Percentiles rank a stretch among this genome's conserved stretches.
phyloP scores from a whole-genome alignment of 2,329 filamentous ascomycete species.

The Nemania bipapillata region DNA sequence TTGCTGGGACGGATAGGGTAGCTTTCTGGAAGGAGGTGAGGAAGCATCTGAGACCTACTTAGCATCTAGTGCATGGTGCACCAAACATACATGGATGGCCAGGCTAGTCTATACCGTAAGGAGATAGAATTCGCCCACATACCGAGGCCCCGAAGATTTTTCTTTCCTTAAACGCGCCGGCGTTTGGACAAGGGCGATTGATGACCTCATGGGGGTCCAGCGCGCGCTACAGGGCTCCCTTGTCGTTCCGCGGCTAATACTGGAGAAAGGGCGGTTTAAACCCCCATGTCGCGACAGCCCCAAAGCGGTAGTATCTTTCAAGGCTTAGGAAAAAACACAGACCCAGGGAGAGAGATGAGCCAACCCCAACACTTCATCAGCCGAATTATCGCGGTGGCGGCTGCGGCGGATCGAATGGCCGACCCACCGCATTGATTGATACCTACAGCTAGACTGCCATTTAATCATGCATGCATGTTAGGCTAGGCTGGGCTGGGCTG shows the following conservation, averaged over 20 bases:
- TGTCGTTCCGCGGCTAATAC: slow-evolving; percentile 24
- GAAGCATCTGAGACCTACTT: not conserved
- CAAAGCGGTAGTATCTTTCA: slow-evolving; percentile 31
- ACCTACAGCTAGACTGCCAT: too few species aligned
- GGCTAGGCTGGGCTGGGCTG: not conserved
- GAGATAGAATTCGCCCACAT: not conserved
- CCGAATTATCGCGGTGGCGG: not conserved
- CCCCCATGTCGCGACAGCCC: slow-evolving; percentile 5
- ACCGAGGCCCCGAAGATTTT: not conserved
- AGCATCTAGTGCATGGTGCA: too few species aligned
- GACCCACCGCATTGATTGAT: too few species aligned
- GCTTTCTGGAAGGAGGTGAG: slow-evolving; percentile 2
- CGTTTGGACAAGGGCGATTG: not conserved
- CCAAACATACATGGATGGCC: too few species aligned
- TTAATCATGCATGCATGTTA: too few species aligned
- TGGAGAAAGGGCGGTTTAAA: slow-evolving; percentile 14
- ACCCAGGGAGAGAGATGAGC: not conserved
- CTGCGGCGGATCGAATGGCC: too few species aligned
- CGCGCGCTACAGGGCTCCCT: slow-evolving; percentile 5
- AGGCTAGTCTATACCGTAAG: too few species aligned
- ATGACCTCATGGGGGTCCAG: slow-evolving; percentile 7
- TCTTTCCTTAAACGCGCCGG: not conserved
- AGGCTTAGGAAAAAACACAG: too few species aligned
- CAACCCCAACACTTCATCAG: not conserved
- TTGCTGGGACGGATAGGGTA: not conserved